Evolutionary conservation across 305 asterid genomes (phyloP).

Genomic region (Solanum aculeatissimum): DNA sequence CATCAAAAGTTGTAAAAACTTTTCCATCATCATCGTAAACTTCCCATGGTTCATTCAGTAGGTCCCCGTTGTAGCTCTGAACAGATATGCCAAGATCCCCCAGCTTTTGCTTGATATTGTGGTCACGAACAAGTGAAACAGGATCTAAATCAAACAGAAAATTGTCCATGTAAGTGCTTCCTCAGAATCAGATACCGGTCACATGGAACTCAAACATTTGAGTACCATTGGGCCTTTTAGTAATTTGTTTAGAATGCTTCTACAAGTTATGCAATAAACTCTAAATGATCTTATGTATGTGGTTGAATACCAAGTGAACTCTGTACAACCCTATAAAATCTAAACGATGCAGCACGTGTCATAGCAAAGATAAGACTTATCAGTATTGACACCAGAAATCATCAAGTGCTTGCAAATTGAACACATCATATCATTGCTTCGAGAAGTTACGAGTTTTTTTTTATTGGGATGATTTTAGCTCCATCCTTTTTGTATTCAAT

Average conservation of each 20-base stretch:
- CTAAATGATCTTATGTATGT: background rate
- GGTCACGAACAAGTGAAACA: conserved; percentile 81
- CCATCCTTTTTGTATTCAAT: background rate
- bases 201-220: background rate
- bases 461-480: background rate
- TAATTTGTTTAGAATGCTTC: background rate
- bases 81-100: conserved; percentile 54
- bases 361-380: background rate
- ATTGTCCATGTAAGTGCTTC: background rate
- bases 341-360: background rate
- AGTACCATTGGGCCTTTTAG: background rate
- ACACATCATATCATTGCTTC: background rate
- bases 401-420: background rate
- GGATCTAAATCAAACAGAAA: conserved; percentile 38
- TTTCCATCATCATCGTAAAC: conserved; percentile 49
- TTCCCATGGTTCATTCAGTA: conserved; percentile 88
- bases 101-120: conserved; percentile 58
- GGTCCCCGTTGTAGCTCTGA: conserved; percentile 66
- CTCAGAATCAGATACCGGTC: background rate
- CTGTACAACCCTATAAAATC: background rate
- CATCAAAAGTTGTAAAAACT: conserved; percentile 46
- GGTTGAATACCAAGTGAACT: background rate
- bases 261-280: background rate
- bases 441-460: background rate
- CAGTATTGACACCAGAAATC: background rate